Percentiles rank a stretch among this genome's conserved stretches.
Conservation (phyloP, 345 rosid genomes). For the Lagerstroemia speciosa region DNA sequence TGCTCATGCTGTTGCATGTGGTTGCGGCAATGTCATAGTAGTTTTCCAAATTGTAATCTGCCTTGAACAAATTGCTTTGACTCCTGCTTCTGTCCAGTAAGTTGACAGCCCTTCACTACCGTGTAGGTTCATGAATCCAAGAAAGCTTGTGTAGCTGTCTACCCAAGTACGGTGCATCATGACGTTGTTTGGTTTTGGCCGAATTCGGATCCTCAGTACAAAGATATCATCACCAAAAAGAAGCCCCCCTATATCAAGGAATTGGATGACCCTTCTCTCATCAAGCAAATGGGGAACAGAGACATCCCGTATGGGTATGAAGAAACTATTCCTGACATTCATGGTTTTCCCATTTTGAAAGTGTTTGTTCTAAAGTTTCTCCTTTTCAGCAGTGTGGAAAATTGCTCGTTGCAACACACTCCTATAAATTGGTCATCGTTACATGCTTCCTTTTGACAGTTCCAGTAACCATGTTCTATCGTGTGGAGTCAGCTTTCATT, state of each 20-base stretch:
- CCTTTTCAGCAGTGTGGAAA: too few species aligned
- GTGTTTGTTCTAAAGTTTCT: too few species aligned
- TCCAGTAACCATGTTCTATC: too few species aligned
- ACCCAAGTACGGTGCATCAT: conserved; percentile 64
- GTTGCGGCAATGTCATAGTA: too few species aligned
- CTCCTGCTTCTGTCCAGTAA: background rate
- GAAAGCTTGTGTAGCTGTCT: conserved; percentile 68
- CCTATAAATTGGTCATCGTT: too few species aligned
- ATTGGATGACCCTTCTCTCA: conserved; percentile 68
- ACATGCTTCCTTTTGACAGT: too few species aligned
- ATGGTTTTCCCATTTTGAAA: too few species aligned
- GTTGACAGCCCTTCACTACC: background rate
- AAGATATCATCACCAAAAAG: conserved; percentile 42
- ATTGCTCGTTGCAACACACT: too few species aligned
- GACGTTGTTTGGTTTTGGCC: conserved; percentile 96
- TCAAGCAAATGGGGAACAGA: conserved; percentile 48
- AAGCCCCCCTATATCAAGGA: conserved; percentile 71
- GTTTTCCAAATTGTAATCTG: background rate
- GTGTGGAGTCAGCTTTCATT: too few species aligned
- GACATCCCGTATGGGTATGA: conserved; percentile 78
- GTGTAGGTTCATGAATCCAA: conserved; percentile 56
- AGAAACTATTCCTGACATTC: background rate
- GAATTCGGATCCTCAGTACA: conserved; percentile 57
- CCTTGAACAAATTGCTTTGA: background rate
- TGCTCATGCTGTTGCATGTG: too few species aligned